These are phyloP conservation scores for Fusarium decemcellulare DNA, from an alignment of 2,329 filamentous ascomycete genomes.

Conservation along the genomic window DNA sequence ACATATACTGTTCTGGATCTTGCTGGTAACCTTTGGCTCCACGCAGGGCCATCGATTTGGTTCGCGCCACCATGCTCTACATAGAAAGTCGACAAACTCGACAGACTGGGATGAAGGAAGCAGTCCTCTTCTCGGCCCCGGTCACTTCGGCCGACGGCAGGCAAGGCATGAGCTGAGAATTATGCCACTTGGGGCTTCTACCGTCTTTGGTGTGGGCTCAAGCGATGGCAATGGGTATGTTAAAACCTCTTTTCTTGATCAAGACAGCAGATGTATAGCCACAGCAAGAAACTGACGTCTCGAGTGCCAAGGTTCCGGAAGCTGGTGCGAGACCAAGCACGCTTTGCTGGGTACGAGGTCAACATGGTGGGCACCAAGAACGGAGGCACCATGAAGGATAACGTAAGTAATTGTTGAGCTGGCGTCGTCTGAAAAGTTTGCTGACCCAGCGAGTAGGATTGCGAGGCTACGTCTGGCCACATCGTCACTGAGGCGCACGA, in stretches of 20 bases:
- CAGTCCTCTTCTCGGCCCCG: no score
- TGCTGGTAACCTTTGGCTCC: no score
- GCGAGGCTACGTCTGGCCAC: neutral
- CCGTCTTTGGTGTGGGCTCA: neutral
- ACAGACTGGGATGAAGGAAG: no score
- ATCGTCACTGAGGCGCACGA: neutral
- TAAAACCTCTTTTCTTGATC: neutral
- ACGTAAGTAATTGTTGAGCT: neutral
- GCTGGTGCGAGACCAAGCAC: neutral
- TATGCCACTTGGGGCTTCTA: neutral
- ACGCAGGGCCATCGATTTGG: no score
- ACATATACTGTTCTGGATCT: no score
- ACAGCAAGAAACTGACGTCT: neutral
- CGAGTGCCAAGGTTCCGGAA: neutral
- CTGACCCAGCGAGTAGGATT: neutral
- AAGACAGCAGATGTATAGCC: no score
- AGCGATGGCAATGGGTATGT: slow-evolving; percentile 5
- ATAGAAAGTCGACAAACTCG: no score
- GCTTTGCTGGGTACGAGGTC: neutral
- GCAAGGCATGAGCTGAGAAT: neutral
- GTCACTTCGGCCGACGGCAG: no score
- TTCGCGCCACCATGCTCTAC: no score
- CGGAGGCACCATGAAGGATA: neutral
- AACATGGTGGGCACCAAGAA: slow-evolving; percentile 5
- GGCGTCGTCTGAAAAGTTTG: neutral